These are phyloP conservation scores for Leavenworthia alabamica DNA, from an alignment of 345 rosid species.

Conservation along the genomic window DNA sequence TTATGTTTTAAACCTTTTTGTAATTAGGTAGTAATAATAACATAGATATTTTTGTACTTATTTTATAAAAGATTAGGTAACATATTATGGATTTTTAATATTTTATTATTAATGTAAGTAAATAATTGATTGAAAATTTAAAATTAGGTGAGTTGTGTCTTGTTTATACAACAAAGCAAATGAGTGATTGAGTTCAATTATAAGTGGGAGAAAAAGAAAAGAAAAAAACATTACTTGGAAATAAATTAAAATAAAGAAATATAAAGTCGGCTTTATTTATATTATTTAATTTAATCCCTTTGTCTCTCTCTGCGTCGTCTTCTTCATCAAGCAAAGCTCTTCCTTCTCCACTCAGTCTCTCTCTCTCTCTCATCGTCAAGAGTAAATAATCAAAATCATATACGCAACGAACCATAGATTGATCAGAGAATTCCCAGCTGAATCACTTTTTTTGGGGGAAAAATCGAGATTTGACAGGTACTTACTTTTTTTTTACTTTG, in stretches of 20 bases:
- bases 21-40: not conserved
- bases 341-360: constrained; percentile 16
- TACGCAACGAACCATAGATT: not conserved
- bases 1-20: not conserved
- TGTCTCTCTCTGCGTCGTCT: constrained; percentile 7
- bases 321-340: constrained; percentile 21
- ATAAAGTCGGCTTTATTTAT: no score
- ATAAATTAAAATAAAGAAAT: no score
- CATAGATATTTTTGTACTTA: not conserved
- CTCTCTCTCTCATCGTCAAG: constrained; percentile 13
- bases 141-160: not conserved
- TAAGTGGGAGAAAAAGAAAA: no score
- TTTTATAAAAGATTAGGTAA: not conserved
- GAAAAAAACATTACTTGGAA: no score
- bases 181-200: constrained; percentile 11
- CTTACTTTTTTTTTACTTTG: not conserved
- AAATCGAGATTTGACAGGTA: constrained; percentile 10
- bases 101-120: no score
- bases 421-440: not conserved
- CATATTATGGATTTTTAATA: no score
- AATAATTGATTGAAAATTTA: no score
- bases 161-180: not conserved
- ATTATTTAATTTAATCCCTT: no score
- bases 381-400: not conserved
- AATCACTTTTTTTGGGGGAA: constrained; percentile 2